These are phyloP conservation scores for Phytophthora agathidicida DNA, from an alignment of 352 stramenopile genomes.

Conservation along the genomic window DNA sequence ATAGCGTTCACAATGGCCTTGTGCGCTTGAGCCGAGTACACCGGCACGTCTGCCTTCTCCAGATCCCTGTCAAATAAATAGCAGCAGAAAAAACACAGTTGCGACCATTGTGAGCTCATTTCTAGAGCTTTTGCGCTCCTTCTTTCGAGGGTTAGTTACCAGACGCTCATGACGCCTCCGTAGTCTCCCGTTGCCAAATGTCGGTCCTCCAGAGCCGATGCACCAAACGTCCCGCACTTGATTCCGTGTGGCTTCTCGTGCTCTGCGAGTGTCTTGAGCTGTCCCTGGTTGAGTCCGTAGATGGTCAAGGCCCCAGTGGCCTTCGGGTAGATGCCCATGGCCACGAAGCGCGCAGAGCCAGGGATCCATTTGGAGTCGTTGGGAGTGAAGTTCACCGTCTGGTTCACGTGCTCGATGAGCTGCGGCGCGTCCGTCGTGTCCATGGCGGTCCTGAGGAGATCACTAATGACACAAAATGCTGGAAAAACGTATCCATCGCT, in stretches of 20 bases:
- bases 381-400: constrained; percentile 93
- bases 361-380: constrained; percentile 96
- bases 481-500: constrained; percentile 23
- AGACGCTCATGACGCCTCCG: constrained; percentile 77
- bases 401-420: constrained; percentile 96
- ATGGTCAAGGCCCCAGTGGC: constrained; percentile 93
- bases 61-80: constrained; percentile 84
- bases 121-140: constrained; percentile 3
- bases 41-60: constrained; percentile 70
- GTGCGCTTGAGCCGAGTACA: constrained; percentile 93
- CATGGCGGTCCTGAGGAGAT: constrained; percentile 67
- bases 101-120: constrained; percentile 2
- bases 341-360: constrained; percentile 93
- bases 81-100: neutral
- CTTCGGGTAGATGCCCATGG: constrained; percentile 93
- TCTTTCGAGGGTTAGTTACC: constrained; percentile 31
- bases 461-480: constrained; percentile 12
- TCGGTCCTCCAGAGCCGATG: constrained; percentile 88
- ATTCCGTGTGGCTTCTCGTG: constrained; percentile 90
- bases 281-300: constrained; percentile 91
- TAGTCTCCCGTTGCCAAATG: constrained; percentile 89
- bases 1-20: constrained; percentile 95
- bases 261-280: constrained; percentile 71
- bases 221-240: constrained; percentile 97
- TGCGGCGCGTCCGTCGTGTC: constrained; percentile 96